Percentiles rank a stretch among this genome's conserved stretches.
Conservation (phyloP, 163 green algal species). For the Scenedesmus sp. region DNA sequence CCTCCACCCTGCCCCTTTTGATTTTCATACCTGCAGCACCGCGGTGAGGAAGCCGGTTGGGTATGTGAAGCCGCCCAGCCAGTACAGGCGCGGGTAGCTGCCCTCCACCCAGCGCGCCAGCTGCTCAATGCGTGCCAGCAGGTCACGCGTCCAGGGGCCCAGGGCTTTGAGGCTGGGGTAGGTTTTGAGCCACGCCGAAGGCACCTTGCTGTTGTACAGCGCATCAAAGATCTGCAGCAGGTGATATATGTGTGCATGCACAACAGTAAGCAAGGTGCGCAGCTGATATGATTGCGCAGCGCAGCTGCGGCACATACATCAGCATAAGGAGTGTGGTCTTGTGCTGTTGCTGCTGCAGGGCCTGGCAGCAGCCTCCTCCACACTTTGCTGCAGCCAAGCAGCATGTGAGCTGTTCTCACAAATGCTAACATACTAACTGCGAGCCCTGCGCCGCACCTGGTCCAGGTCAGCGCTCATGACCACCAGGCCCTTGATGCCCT, state of each 20-base stretch:
- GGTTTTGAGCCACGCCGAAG: slow-evolving; percentile 80
- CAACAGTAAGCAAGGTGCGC: neutral
- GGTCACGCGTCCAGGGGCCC: slow-evolving; percentile 85
- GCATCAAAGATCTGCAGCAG: slow-evolving; percentile 69
- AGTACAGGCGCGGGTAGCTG: slow-evolving; percentile 85
- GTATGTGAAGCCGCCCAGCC: slow-evolving; percentile 91
- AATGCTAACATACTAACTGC: neutral
- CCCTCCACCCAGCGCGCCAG: slow-evolving; percentile 80
- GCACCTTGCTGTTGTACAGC: slow-evolving; percentile 75
- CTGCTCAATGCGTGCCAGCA: slow-evolving; percentile 83
- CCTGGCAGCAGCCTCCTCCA: too few species aligned
- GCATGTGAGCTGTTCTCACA: neutral
- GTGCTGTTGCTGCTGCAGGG: too few species aligned
- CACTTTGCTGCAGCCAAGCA: too few species aligned
- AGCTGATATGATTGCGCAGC: too few species aligned
- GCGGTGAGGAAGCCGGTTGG: slow-evolving; percentile 81
- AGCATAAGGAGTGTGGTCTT: neutral
- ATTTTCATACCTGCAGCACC: slow-evolving; percentile 67
- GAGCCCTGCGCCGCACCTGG: slow-evolving; percentile 28
- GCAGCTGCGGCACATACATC: neutral
- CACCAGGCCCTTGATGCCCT: slow-evolving; percentile 88
- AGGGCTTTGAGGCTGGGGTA: slow-evolving; percentile 90
- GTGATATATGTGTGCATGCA: neutral
- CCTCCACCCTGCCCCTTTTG: neutral
- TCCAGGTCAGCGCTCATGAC: slow-evolving; percentile 91